Conservation (phyloP, 202 grass and related monocot genomes). For the Cymbopogon flexuosus region DNA sequence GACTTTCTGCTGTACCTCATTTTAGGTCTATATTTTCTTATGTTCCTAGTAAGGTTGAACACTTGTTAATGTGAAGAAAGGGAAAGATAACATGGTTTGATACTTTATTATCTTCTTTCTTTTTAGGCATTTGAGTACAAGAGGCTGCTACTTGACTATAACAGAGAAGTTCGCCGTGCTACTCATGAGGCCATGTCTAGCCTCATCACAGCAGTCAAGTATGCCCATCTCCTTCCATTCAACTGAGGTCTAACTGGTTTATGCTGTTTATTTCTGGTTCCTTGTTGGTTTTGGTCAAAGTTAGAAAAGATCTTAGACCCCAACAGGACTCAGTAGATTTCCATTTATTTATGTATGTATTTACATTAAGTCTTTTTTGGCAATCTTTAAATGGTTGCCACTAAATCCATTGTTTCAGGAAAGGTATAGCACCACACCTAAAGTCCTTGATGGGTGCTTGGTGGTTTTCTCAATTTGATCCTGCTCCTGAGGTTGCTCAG, state of each 20-base stretch:
- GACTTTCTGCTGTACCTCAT: neutral
- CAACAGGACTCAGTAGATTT: neutral
- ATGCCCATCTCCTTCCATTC: constrained; percentile 30
- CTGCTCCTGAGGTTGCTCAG: constrained; percentile 81
- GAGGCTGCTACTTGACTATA: constrained; percentile 80
- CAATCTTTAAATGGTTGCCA: constrained; percentile 6
- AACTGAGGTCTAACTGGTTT: constrained; percentile 7
- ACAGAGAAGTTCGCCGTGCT: constrained; percentile 86
- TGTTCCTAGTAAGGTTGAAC: neutral
- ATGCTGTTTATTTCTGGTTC: neutral
- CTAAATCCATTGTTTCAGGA: constrained; percentile 52
- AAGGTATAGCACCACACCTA: constrained; percentile 79
- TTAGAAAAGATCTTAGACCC: constrained; percentile 2
- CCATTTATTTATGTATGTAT: neutral
- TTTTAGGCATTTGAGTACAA: constrained; percentile 90
- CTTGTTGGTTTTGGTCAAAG: neutral
- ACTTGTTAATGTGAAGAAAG: neutral
- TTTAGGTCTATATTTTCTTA: neutral
- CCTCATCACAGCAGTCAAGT: constrained; percentile 74
- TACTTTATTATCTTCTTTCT: constrained; percentile 16
- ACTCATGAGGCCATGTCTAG: constrained; percentile 83
- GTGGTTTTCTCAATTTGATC: constrained; percentile 99
- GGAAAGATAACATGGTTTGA: neutral
- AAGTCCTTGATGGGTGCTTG: constrained; percentile 96
- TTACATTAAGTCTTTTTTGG: constrained; percentile 15